phyloP scores from a whole-genome alignment of 331 rosid genomes.

The Stylosanthes scabra region DNA sequence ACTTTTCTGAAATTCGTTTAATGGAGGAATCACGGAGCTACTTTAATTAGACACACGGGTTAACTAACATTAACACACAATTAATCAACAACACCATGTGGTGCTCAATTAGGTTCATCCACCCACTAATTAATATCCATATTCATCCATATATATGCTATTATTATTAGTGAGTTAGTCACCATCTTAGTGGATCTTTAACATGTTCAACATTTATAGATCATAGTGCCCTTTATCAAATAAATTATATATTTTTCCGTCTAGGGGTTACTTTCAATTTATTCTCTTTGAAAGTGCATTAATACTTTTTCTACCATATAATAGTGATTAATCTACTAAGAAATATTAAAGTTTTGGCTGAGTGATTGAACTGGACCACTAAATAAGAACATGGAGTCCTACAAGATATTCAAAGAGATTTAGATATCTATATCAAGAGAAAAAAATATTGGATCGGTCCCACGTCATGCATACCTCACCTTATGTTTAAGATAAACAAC shows the following conservation, averaged over 20 bases:
- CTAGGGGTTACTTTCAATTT: slow-evolving; percentile 31
- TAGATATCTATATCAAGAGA: slow-evolving; percentile 58
- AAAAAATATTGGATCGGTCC: slow-evolving; percentile 55
- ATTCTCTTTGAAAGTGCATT: slow-evolving; percentile 52
- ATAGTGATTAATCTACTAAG: slow-evolving; percentile 48
- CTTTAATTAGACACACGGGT: slow-evolving; percentile 25
- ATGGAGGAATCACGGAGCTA: slow-evolving; percentile 26
- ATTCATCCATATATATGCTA: slow-evolving; percentile 7
- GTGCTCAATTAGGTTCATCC: slow-evolving; percentile 42
- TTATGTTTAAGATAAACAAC: slow-evolving; percentile 17
- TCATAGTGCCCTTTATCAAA: slow-evolving; percentile 41
- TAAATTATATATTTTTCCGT: neutral
- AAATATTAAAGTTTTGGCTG: slow-evolving; percentile 52
- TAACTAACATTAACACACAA: neutral
- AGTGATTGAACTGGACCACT: slow-evolving; percentile 75
- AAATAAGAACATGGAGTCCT: slow-evolving; percentile 69
- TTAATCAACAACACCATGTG: slow-evolving; percentile 30
- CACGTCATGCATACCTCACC: slow-evolving; percentile 64
- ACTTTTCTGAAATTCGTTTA: slow-evolving; percentile 17
- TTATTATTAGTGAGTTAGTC: slow-evolving; percentile 51
- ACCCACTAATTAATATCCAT: slow-evolving; percentile 26
- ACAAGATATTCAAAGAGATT: slow-evolving; percentile 59
- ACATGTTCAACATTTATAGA: slow-evolving; percentile 47
- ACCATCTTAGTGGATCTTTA: slow-evolving; percentile 66
- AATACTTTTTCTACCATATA: slow-evolving; percentile 24